Conservation (phyloP, 225 moss, liverwort and hornwort species). For the Polytrichum formosum region DNA sequence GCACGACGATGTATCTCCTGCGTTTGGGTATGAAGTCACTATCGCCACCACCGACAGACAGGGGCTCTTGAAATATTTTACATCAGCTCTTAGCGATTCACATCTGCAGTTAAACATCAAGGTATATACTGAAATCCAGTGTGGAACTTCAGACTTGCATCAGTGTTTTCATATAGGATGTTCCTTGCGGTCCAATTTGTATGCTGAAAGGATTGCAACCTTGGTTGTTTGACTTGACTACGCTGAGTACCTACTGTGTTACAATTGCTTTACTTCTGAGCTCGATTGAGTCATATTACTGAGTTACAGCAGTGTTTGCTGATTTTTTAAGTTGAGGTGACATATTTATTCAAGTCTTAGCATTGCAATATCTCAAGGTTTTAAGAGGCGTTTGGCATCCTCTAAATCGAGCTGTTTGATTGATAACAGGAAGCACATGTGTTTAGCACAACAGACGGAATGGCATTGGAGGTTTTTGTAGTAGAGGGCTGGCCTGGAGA, state of each 20-base stretch:
- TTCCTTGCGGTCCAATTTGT: no score
- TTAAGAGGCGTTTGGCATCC: neutral
- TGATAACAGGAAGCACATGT: conserved; percentile 85
- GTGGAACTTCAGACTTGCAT: no score
- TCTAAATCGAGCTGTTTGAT: conserved; percentile 1
- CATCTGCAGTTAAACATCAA: conserved; percentile 81
- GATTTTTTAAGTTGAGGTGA: no score
- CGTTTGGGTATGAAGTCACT: conserved; percentile 82
- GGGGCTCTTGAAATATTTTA: conserved; percentile 85
- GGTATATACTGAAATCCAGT: conserved; percentile 26
- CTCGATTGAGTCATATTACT: no score
- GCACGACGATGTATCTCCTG: conserved; percentile 40
- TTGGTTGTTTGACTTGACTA: no score
- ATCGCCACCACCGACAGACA: conserved; percentile 87
- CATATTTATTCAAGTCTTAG: neutral
- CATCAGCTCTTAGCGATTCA: conserved; percentile 70
- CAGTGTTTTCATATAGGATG: no score
- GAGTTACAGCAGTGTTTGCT: no score
- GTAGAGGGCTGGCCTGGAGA: conserved; percentile 86
- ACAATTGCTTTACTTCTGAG: no score
- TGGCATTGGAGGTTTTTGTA: conserved; percentile 97
- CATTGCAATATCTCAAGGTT: neutral
- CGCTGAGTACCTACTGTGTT: no score
- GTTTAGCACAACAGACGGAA: conserved; percentile 88
- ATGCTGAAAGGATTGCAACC: no score